These are phyloP conservation scores for Argentina anserina DNA, from an alignment of 306 rosid genomes.

Conservation along the genomic window DNA sequence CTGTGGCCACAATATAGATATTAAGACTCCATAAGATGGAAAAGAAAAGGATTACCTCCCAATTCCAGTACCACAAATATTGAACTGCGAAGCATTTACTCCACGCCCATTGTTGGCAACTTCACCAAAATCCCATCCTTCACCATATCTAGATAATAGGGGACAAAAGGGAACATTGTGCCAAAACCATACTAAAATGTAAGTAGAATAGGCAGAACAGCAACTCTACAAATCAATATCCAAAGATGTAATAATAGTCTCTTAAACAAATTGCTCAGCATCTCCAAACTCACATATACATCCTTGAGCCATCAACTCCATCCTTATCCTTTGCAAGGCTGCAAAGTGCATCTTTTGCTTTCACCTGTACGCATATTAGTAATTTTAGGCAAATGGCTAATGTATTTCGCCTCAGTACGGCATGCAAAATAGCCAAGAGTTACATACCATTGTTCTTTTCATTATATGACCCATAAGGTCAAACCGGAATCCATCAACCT, in stretches of 20 bases:
- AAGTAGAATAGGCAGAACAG: conserved; percentile 21
- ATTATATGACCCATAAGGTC: conserved; percentile 97
- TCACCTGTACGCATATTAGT: conserved; percentile 51
- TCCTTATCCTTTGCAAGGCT: conserved; percentile 59
- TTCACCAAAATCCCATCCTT: conserved; percentile 99
- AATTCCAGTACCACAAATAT: conserved; percentile 74
- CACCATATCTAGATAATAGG: conserved; percentile 66
- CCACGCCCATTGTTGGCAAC: conserved; percentile 92
- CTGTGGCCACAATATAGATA: no score
- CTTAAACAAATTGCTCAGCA: not conserved
- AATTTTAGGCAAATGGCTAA: conserved; percentile 6
- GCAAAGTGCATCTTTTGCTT: conserved; percentile 55
- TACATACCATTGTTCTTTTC: conserved; percentile 88
- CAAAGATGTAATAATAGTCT: conserved; percentile 12
- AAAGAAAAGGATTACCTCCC: conserved; percentile 65
- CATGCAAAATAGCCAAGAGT: conserved; percentile 6
- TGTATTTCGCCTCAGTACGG: conserved; percentile 1
- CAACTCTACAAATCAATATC: conserved; percentile 7
- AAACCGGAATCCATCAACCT: conserved; percentile 98
- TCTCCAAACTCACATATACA: conserved; percentile 68
- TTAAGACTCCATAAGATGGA: conserved; percentile 6
- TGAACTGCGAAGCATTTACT: conserved; percentile 85
- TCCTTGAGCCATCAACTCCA: conserved; percentile 83
- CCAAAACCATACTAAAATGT: conserved; percentile 2
- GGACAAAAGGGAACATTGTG: conserved; percentile 13